Evolutionary conservation across 2,329 filamentous ascomycete species (phyloP), one percentile per base, ranked within the genome.

Genomic region (Aurifilum marmelostoma): DNA sequence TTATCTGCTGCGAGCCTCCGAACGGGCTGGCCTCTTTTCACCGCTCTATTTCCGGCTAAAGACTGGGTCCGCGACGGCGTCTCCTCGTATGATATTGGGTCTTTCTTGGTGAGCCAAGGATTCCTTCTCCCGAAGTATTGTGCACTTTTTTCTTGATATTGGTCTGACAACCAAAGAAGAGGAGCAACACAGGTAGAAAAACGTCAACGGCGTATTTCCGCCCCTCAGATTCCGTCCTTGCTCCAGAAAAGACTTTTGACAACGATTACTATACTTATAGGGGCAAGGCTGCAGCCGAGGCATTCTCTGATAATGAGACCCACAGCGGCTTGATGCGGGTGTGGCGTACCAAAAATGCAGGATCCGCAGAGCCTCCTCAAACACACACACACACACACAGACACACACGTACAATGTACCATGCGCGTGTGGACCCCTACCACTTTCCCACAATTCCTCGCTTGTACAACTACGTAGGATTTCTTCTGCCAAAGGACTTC

Each of bases 291-390:
- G n/a, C 37, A 60, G 39, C 65, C 54, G 65, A 66, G 65, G 56
- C 65, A 67, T n/a, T n/a, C 41, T 41, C 56, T 52, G 7, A 18
- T 34, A 21, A 37, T 18, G 41, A 8, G 32, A 41, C 3, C 58
- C 65, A 67, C 58, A 50, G 32, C 41, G 43, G 62, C 62, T 64
- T 34, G 12, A 18, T 9, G 32, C 62, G 62, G 41, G 56, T 16
- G 61, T 18, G 39, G 50, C 43, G 32, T 16, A 21, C 58, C 32
- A 11, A n/a, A 18, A 61, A 9, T 56, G 27, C 52, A 56, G 61
- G 69, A 68, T 58, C 69, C 69, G 69, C 69, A 67, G 60, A 69
- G 64, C 64, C 69, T 65, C 64, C 41, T n/a, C n/a, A 34, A 50
- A 70, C 41, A 37, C 47, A 50, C 16, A 52, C 24, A 27, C 50